phyloP scores from a whole-genome alignment of 352 stramenopile species.

The Globisporangium megalacanthum region DNA sequence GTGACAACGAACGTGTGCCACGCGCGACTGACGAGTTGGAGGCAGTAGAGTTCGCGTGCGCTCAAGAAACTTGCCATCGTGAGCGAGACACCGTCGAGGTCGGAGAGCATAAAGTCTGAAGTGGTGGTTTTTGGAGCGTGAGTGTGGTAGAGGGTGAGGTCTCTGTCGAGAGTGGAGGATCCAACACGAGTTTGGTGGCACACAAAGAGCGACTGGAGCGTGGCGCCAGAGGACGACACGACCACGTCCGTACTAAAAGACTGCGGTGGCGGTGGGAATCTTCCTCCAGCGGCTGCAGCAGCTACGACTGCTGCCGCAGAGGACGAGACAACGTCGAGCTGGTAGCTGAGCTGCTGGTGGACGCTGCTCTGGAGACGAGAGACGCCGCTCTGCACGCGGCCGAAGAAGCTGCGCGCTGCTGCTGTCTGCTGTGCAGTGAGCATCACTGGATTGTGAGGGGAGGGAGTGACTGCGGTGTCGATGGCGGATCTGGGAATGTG shows the following conservation, averaged over 20 bases:
- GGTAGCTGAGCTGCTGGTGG: constrained; percentile 29
- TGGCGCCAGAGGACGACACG: constrained; percentile 3
- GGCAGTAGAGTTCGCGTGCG: constrained; percentile 28
- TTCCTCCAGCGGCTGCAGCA: not conserved
- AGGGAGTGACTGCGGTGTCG: not conserved
- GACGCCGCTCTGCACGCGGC: constrained; percentile 26
- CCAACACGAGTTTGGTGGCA: not conserved
- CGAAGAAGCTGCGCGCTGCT: constrained; percentile 22
- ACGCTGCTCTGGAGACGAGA: constrained; percentile 27
- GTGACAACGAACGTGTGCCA: constrained; percentile 36
- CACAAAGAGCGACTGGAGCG: constrained; percentile 9
- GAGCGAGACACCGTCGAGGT: constrained; percentile 46
- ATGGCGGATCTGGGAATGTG: constrained; percentile 1
- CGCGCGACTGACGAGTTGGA: constrained; percentile 35
- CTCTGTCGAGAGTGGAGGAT: no score
- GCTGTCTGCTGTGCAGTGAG: constrained; percentile 9
- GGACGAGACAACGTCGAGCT: constrained; percentile 10
- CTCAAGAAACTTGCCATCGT: constrained; percentile 48
- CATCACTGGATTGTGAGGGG: not conserved
- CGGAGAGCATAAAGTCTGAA: constrained; percentile 24
- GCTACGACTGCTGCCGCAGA: not conserved
- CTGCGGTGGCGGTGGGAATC: not conserved
- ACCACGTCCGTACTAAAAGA: not conserved
- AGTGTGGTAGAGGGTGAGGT: not conserved
- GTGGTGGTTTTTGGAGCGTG: not conserved